Conservation (phyloP, 2,329 filamentous ascomycete species). For the Fusarium clavum region DNA sequence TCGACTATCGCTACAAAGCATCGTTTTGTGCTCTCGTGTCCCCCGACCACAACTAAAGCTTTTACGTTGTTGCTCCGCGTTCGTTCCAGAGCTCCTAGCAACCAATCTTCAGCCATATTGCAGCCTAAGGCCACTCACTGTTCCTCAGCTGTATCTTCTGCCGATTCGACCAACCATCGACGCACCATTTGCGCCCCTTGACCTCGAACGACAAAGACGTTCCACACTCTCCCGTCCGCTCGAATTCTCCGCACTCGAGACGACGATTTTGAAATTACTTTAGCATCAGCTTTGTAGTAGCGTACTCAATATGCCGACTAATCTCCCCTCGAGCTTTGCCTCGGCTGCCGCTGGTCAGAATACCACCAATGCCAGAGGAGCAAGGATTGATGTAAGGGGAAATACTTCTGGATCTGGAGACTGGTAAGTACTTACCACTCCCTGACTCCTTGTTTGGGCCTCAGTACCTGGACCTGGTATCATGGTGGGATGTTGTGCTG, state of each 20-base stretch:
- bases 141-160: conserved; percentile 19
- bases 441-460: conserved; percentile 13
- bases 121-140: conserved; percentile 32
- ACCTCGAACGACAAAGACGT: conserved; percentile 41
- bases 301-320: conserved; percentile 70
- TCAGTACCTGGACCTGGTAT: conserved; percentile 18
- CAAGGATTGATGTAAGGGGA: conserved; percentile 67
- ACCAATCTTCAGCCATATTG: conserved; percentile 27
- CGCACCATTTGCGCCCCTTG: conserved; percentile 34
- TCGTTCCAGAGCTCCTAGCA: conserved; percentile 29
- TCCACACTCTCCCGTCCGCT: conserved; percentile 30
- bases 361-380: conserved; percentile 68
- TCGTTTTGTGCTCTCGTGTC: conserved; percentile 42
- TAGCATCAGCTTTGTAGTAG: conserved; percentile 26
- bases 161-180: conserved; percentile 29
- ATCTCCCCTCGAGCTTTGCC: conserved; percentile 85
- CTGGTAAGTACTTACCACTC: conserved; percentile 68
- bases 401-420: conserved; percentile 74
- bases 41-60: conserved; percentile 31
- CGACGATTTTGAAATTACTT: conserved; percentile 20
- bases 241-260: conserved; percentile 35
- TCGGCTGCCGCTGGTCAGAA: conserved; percentile 84
- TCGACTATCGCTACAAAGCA: conserved; percentile 38
- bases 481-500: conserved; percentile 34
- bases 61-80: conserved; percentile 31